Evolutionary conservation across 1,284 basidiomycete species (phyloP).

Genomic region (Coniferiporia sulphurascens): DNA sequence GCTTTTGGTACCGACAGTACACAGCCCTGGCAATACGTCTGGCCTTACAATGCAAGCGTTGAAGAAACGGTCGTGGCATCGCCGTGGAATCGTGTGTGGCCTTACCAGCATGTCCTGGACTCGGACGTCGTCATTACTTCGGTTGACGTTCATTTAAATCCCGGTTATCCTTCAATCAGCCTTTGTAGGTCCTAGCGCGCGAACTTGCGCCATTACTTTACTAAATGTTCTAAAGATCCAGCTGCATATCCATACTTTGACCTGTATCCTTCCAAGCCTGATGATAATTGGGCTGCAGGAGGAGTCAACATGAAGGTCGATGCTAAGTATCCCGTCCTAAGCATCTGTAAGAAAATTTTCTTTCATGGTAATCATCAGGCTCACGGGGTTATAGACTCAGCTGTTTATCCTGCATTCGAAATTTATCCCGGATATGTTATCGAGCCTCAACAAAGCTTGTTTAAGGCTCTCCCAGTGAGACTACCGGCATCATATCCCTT

Average conservation of each 20-base stretch:
- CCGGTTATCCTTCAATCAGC: slow-evolving; percentile 10
- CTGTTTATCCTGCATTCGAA: slow-evolving; percentile 22
- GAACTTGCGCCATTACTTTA: not conserved
- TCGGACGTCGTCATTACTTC: slow-evolving; percentile 15
- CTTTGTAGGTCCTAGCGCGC: not conserved
- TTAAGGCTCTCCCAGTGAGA: slow-evolving; percentile 8
- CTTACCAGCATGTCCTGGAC: not conserved
- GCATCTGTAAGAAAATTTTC: slow-evolving; percentile 14
- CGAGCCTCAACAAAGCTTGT: slow-evolving; percentile 1
- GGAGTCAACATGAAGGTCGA: not conserved
- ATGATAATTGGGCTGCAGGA: not conserved
- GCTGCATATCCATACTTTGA: slow-evolving; percentile 21
- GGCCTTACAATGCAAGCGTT: not conserved
- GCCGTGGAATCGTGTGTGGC: slow-evolving; percentile 24
- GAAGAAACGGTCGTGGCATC: not conserved
- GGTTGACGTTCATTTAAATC: slow-evolving; percentile 1
- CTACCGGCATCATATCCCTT: slow-evolving; percentile 9
- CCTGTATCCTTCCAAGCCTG: slow-evolving; percentile 19
- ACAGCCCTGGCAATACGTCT: not conserved
- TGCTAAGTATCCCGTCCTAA: slow-evolving; percentile 14
- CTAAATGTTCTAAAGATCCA: not conserved
- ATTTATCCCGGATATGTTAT: slow-evolving; percentile 21
- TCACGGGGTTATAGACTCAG: slow-evolving; percentile 25
- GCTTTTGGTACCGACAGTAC: slow-evolving; percentile 1
- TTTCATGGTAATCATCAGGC: not conserved